Evolutionary conservation across 192 early-diverging fungal species (phyloP), one percentile per base, ranked within the genome.

Genomic region (Rhizophagus sp.): DNA sequence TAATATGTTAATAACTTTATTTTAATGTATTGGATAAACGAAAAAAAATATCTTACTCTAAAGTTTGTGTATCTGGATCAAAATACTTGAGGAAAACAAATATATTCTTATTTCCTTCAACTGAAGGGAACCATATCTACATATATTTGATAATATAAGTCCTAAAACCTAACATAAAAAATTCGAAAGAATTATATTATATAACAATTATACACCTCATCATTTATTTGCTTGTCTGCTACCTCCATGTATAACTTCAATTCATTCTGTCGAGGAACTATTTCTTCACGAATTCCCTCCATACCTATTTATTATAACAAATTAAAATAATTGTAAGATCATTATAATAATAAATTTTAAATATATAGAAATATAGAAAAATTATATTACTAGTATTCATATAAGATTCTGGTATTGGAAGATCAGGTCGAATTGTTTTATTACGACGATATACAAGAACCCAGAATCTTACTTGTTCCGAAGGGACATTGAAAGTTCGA

Each of bases 81-180:
- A 93, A 98, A 78, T 91, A 90, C 85, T 98, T 98, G 63, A 97
- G 80, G 79, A 97, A 97, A 19, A 99, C 81, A 73, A 97, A 84
- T 50, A 91, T 85, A 12, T 82, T 73, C 10, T 79, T 75, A 34
- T 76, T 83, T 50, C 1, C 30, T 30, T 30, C 30, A 30, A 25
- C 11, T 50, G 30, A 27, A 25, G 67, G 67, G 36, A 69, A 79
- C 67, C 62, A 78, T 33, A 4, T 49, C 62, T 79, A 62, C 17
- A 36, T 36, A 36, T 36, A 36, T 36, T 36, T 36, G 36, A 36
- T 36, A 36, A 36, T 36, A 36, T 36, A 36, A 36, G 36, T 36
- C 0, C 36, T 36, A 36, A 36, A 36, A 4, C 36, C 5, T 36
- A 36, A 5, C 5, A 36, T 36, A 36, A 36, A 36, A 36, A 36